Conservation (phyloP, 2,329 filamentous ascomycete species). For the Aspergillus vadensis region DNA sequence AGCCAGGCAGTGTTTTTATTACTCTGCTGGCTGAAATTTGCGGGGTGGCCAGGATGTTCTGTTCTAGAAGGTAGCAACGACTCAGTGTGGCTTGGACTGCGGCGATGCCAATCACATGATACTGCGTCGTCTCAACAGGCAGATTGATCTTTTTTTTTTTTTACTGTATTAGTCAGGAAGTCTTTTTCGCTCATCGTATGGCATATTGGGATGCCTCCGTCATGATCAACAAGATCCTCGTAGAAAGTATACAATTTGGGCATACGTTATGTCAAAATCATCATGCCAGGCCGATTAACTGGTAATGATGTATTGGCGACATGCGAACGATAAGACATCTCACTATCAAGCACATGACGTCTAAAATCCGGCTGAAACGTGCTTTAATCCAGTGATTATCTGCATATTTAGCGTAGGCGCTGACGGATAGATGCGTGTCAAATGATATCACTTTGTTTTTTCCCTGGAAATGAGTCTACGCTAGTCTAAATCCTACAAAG, state of each 20-base stretch:
- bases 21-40: neutral
- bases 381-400: neutral
- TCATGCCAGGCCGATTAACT: neutral
- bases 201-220: neutral
- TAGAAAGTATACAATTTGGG: neutral
- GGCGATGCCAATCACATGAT: neutral
- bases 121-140: neutral
- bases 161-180: neutral
- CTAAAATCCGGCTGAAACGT: neutral
- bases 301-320: neutral
- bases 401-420: neutral
- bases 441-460: conserved; percentile 4
- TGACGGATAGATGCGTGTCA: neutral
- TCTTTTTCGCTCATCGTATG: neutral
- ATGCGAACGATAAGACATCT: neutral
- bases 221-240: neutral
- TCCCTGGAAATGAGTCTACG: neutral
- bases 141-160: neutral
- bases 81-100: neutral
- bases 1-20: neutral
- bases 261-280: neutral
- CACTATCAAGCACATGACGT: neutral
- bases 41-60: neutral
- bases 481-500: neutral
- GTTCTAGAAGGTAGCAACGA: neutral